These are phyloP conservation scores for Nicotiana tabacum DNA, from an alignment of 257 asterid species.

Conservation along the genomic window DNA sequence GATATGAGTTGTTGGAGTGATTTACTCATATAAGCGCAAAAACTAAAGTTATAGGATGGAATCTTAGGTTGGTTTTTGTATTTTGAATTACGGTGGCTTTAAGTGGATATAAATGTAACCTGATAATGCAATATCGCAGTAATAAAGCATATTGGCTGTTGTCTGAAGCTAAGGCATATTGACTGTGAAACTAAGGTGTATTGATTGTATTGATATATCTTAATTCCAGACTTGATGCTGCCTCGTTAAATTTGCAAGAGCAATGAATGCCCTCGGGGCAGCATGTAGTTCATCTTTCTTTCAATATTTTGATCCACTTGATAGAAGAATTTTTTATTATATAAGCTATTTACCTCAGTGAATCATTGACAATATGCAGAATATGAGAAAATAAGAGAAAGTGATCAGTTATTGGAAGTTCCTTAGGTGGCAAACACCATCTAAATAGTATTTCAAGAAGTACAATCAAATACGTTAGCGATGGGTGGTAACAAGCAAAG, in stretches of 20 bases:
- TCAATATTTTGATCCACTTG: background rate
- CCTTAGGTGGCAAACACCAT: background rate
- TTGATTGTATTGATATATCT: background rate
- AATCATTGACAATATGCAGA: background rate
- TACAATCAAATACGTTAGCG: background rate
- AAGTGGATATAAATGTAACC: too few relatives aligned
- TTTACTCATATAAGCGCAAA: too few relatives aligned
- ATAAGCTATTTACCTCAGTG: background rate
- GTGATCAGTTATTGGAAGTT: background rate
- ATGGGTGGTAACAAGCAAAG: slow-evolving; percentile 79
- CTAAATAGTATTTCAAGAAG: background rate
- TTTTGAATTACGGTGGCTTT: too few relatives aligned
- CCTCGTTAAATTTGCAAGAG: background rate
- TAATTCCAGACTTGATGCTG: background rate
- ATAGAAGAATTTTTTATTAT: background rate
- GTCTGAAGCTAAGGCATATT: too few relatives aligned
- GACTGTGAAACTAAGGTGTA: background rate
- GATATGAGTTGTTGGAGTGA: too few relatives aligned
- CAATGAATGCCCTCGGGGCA: background rate
- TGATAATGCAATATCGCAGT: too few relatives aligned
- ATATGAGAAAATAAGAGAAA: background rate
- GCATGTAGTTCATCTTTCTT: background rate
- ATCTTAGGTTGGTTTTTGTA: too few relatives aligned
- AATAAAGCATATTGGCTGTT: too few relatives aligned
- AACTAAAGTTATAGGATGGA: too few relatives aligned